phyloP scores from a whole-genome alignment of 768 basidiomycete species.

The Heimioporus sp. region DNA sequence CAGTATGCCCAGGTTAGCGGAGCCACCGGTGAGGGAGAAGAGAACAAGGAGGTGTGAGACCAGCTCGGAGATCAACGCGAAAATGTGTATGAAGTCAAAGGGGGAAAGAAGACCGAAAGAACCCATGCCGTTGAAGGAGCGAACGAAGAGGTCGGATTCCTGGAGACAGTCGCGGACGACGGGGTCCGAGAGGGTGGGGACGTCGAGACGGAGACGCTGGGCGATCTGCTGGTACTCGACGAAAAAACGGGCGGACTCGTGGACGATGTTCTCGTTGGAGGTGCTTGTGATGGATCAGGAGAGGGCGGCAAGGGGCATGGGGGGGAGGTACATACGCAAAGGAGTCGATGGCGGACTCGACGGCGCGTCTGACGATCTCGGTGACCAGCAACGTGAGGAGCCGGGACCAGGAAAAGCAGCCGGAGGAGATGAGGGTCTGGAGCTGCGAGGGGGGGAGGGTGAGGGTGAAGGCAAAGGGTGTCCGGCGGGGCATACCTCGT shows the following conservation, averaged over 20 bases:
- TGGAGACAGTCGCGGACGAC: constrained; percentile 74
- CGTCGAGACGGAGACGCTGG: constrained; percentile 72
- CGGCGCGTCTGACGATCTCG: constrained; percentile 61
- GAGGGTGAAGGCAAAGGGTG: constrained; percentile 4
- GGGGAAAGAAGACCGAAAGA: constrained; percentile 80
- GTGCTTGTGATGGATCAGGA: constrained; percentile 39
- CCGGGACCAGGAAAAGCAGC: constrained; percentile 68
- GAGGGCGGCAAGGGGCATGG: constrained; percentile 8
- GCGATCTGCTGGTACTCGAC: constrained; percentile 80
- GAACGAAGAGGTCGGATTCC: constrained; percentile 81
- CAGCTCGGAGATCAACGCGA: constrained; percentile 70
- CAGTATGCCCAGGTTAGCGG: constrained; percentile 54
- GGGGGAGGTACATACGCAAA: constrained; percentile 57
- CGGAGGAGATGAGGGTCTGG: constrained; percentile 65
- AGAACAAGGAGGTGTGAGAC: constrained; percentile 70
- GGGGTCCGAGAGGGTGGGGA: constrained; percentile 77
- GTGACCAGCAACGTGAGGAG: constrained; percentile 55
- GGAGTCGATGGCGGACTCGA: constrained; percentile 65
- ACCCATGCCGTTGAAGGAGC: constrained; percentile 71
- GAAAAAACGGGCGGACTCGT: constrained; percentile 68
- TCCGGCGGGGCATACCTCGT: constrained; percentile 56
- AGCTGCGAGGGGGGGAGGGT: constrained; percentile 42
- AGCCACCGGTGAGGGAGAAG: constrained; percentile 54
- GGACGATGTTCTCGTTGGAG: constrained; percentile 69
- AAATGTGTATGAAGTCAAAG: constrained; percentile 71